A percentile compares a stretch with the other conserved stretches of the same genome.
Evolutionary conservation across 2,329 filamentous ascomycete genomes (phyloP).

Genomic region (Pseudocercospora cruenta): DNA sequence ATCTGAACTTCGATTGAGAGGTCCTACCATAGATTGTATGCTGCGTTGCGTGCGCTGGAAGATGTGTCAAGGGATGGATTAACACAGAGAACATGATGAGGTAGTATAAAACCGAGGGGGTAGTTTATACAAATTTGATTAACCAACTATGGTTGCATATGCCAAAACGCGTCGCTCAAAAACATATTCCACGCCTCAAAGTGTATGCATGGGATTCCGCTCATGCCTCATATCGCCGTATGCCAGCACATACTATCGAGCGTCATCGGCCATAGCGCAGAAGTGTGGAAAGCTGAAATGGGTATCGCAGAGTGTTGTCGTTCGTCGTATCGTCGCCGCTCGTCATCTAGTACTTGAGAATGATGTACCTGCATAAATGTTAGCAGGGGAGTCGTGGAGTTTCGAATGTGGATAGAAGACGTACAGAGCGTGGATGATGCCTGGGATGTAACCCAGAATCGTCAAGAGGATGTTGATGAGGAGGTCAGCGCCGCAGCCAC

Average conservation of each 20-base stretch:
- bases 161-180: constrained; percentile 2
- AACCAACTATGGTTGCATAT: not conserved
- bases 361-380: constrained; percentile 70
- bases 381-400: no score
- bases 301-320: constrained; percentile 1
- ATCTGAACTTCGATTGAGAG: no score
- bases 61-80: not conserved
- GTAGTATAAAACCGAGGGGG: not conserved
- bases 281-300: not conserved
- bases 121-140: not conserved
- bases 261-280: not conserved
- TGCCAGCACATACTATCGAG: constrained; percentile 3
- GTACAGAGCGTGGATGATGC: constrained; percentile 92
- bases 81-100: no score
- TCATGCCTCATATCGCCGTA: constrained; percentile 5
- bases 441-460: constrained; percentile 55
- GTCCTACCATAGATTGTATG: no score
- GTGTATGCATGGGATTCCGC: constrained; percentile 1
- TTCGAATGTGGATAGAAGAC: no score
- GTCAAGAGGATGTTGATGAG: constrained; percentile 92
- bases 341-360: constrained; percentile 75
- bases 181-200: not conserved
- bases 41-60: not conserved
- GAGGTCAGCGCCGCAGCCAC: constrained; percentile 82
- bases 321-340: not conserved